A percentile compares a stretch with the other conserved stretches of the same genome.
Conservation (phyloP, 179 eudicot genomes). For the Silene vulgaris region DNA sequence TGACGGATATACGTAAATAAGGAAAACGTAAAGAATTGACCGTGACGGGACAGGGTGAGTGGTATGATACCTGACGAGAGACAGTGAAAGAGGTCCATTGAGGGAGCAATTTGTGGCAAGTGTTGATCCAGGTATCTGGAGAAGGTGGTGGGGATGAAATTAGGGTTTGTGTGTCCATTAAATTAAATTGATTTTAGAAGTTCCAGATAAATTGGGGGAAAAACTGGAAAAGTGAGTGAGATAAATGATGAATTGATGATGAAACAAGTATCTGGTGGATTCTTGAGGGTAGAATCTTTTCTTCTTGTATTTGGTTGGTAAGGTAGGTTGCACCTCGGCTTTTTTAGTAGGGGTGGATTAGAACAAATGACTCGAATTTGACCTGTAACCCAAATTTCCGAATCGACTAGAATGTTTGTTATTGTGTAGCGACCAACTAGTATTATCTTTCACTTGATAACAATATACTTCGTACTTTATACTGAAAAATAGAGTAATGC, state of each 20-base stretch:
- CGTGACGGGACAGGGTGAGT: too few relatives aligned
- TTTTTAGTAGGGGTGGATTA: too few relatives aligned
- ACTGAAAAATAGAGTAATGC: too few relatives aligned
- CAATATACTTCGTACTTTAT: too few relatives aligned
- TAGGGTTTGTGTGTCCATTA: conserved; percentile 47
- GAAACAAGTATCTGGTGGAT: neutral
- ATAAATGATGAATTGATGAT: neutral
- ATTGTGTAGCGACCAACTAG: too few relatives aligned
- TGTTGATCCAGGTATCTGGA: conserved; percentile 57
- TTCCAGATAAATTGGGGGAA: neutral
- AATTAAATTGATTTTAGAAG: neutral
- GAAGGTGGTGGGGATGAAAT: conserved; percentile 44
- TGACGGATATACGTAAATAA: too few relatives aligned
- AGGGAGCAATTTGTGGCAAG: conserved; percentile 47
- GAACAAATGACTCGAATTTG: too few relatives aligned
- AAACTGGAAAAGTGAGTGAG: neutral
- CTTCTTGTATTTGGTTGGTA: neutral
- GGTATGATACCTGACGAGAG: conserved; percentile 39
- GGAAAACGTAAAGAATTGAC: too few relatives aligned
- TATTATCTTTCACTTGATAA: too few relatives aligned
- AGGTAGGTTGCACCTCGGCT: neutral
- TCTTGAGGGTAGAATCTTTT: neutral
- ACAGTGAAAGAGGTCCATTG: conserved; percentile 55
- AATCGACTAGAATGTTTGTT: too few relatives aligned
- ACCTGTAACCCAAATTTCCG: too few relatives aligned